Conservation (phyloP, 2,329 filamentous ascomycete genomes). For the Ascomycota sp. region DNA sequence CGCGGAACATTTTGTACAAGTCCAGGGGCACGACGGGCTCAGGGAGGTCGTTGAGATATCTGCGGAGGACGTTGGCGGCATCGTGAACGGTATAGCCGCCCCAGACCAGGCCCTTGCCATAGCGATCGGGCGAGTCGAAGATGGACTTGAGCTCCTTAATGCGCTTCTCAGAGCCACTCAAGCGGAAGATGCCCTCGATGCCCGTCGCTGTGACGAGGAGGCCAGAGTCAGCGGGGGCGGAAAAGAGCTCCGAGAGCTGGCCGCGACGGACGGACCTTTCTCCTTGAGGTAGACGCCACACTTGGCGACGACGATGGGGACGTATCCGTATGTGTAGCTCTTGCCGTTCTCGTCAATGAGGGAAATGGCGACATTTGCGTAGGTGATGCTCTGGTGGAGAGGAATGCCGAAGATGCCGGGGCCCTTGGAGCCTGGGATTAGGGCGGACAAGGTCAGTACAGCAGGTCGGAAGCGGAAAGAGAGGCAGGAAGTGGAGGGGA, state of each 20-base stretch:
- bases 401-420: constrained; percentile 89
- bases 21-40: constrained; percentile 92
- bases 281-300: constrained; percentile 96
- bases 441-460: constrained; percentile 6
- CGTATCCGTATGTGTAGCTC: constrained; percentile 96
- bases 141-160: constrained; percentile 88
- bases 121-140: constrained; percentile 87
- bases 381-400: constrained; percentile 81
- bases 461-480: constrained; percentile 1
- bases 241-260: background rate
- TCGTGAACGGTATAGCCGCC: constrained; percentile 96
- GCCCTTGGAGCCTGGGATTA: constrained; percentile 22
- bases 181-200: constrained; percentile 87
- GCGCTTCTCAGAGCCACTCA: constrained; percentile 89
- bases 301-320: constrained; percentile 95
- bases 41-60: constrained; percentile 89
- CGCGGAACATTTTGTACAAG: constrained; percentile 78
- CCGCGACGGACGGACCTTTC: constrained; percentile 46
- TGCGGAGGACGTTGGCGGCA: constrained; percentile 83
- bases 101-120: constrained; percentile 94
- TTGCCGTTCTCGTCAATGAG: constrained; percentile 80
- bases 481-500: background rate
- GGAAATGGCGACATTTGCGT: constrained; percentile 95
- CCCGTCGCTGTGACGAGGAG: constrained; percentile 49
- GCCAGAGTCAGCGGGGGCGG: background rate